A percentile compares a stretch with the other conserved stretches of the same genome.
phyloP scores from a whole-genome alignment of 305 asterid genomes.

The Coffea humblotiana region DNA sequence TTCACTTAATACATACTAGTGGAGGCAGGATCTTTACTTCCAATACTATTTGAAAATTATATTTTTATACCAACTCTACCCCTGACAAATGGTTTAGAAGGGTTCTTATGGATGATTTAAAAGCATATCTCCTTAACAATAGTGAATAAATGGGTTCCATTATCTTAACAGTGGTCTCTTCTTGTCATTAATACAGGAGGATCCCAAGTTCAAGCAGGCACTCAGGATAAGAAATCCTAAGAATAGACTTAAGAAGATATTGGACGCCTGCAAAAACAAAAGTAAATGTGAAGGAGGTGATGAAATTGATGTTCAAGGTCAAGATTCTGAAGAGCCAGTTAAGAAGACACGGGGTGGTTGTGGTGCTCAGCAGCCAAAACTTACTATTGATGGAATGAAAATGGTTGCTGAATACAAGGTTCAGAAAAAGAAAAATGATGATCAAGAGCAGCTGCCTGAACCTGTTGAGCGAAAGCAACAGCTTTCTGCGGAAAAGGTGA shows the following conservation, averaged over 20 bases:
- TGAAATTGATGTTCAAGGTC: slow-evolving; percentile 72
- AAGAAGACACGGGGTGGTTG: slow-evolving; percentile 88
- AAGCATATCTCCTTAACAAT: not conserved
- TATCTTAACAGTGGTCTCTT: not conserved
- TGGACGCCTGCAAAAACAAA: slow-evolving; percentile 90
- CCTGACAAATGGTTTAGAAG: not conserved
- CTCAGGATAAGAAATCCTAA: slow-evolving; percentile 80
- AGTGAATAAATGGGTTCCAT: not conserved
- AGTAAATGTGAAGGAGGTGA: slow-evolving; percentile 91
- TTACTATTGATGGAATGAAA: slow-evolving; percentile 95
- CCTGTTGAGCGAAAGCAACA: slow-evolving; percentile 87
- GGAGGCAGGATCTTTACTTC: not conserved
- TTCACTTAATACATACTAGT: not conserved
- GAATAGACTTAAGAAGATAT: slow-evolving; percentile 69
- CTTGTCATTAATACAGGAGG: slow-evolving; percentile 49
- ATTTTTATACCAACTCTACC: not conserved
- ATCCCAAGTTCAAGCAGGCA: slow-evolving; percentile 82
- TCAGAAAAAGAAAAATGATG: slow-evolving; percentile 77
- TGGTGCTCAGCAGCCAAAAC: slow-evolving; percentile 94
- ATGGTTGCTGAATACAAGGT: slow-evolving; percentile 84
- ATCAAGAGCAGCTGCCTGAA: slow-evolving; percentile 85
- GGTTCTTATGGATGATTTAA: not conserved
- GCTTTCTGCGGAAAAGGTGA: slow-evolving; percentile 91
- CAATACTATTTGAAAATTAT: not conserved
- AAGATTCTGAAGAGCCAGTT: slow-evolving; percentile 71